These are phyloP conservation scores for Trichophyton simii DNA, from an alignment of 2,329 filamentous ascomycete genomes.

Conservation along the genomic window DNA sequence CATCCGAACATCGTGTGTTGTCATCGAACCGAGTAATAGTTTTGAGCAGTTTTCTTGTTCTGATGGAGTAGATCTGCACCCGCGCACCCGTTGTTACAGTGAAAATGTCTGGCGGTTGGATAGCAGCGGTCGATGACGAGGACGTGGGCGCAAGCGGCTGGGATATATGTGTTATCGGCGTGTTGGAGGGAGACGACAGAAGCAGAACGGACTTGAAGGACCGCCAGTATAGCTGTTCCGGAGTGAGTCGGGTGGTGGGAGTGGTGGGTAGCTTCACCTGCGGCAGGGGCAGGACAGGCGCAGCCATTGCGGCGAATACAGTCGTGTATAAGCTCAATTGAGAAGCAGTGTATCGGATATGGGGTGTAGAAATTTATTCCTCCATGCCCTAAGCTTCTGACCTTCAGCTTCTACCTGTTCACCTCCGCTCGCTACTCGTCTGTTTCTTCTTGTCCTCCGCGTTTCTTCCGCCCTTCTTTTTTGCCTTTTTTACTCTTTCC, in stretches of 20 bases:
- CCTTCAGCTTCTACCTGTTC: not conserved
- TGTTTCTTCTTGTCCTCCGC: not conserved
- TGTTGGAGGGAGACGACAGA: constrained; percentile 79
- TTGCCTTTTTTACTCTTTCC: not conserved
- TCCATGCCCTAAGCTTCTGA: not conserved
- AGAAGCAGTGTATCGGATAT: not conserved
- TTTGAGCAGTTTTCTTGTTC: constrained; percentile 82
- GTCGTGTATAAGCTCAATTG: not conserved
- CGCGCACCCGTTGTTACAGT: constrained; percentile 89
- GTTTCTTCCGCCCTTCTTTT: too few relatives aligned
- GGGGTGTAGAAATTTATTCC: not conserved
- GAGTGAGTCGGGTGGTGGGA: constrained; percentile 62
- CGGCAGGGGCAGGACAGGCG: constrained; percentile 67
- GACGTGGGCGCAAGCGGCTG: constrained; percentile 44
- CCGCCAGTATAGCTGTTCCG: constrained; percentile 93
- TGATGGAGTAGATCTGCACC: constrained; percentile 85
- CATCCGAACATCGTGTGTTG: constrained; percentile 76
- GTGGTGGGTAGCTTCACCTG: constrained; percentile 73
- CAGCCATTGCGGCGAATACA: constrained; percentile 51
- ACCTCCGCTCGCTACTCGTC: not conserved
- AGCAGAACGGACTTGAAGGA: constrained; percentile 85
- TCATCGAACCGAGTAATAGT: constrained; percentile 91
- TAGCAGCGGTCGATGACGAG: constrained; percentile 32
- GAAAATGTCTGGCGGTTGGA: constrained; percentile 50
- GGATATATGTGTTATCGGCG: constrained; percentile 81